Conservation (phyloP, 2,329 filamentous ascomycete genomes). For the Verticillium tricorpus region DNA sequence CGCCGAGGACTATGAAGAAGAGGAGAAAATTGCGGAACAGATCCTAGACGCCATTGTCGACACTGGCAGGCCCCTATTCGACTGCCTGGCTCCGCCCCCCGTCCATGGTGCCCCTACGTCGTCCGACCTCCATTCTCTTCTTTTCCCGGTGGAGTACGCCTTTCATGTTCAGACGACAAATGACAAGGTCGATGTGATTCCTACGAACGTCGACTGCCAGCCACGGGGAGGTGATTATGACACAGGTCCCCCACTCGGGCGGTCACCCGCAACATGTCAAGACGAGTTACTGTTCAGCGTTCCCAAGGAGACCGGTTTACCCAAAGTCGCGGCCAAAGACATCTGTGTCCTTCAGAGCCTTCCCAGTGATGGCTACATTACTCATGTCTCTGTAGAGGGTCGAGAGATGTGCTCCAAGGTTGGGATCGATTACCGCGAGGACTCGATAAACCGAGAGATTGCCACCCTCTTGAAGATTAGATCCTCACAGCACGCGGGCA, state of each 20-base stretch:
- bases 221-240: not conserved
- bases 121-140: conserved; percentile 11
- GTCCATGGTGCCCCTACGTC: not conserved
- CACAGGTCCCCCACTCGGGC: not conserved
- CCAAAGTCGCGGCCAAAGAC: conserved; percentile 11
- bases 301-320: conserved; percentile 1
- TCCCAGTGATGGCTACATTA: conserved; percentile 12
- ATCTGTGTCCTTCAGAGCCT: conserved; percentile 12
- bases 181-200: conserved; percentile 3
- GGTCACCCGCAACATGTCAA: not conserved
- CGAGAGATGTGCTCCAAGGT: conserved; percentile 13
- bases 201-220: too few relatives aligned
- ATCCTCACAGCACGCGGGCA: conserved; percentile 7
- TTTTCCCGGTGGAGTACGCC: conserved; percentile 12
- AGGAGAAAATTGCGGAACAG: conserved; percentile 9
- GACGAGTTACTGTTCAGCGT: not conserved
- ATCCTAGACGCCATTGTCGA: conserved; percentile 8
- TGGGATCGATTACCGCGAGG: conserved; percentile 6
- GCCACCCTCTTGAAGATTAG: conserved; percentile 11
- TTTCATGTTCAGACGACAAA: conserved; percentile 8
- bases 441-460: conserved; percentile 7
- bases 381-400: conserved; percentile 9
- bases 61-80: conserved; percentile 10
- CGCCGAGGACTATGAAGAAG: conserved; percentile 8
- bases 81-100: conserved; percentile 10